These are phyloP conservation scores for Syzygium grande DNA, from an alignment of 345 rosid species.

Conservation along the genomic window DNA sequence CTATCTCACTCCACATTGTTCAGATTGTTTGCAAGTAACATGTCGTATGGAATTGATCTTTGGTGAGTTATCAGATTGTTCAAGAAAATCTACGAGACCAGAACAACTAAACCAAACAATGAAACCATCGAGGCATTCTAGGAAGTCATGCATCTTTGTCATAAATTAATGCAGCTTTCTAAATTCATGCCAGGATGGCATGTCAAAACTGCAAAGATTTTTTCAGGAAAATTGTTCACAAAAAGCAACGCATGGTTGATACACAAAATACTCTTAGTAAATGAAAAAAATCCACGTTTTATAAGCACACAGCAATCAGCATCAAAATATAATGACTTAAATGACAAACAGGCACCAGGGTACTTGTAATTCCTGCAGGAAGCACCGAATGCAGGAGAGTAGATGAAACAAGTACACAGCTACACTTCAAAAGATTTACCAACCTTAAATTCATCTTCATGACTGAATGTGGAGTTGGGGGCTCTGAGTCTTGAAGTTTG, in stretches of 20 bases:
- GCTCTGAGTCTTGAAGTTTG: slow-evolving; percentile 89
- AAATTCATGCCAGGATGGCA: not conserved
- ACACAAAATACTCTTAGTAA: not conserved
- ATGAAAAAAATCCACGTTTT: not conserved
- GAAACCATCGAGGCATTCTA: not conserved
- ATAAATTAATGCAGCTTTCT: not conserved
- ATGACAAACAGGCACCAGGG: not conserved
- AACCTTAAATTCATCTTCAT: slow-evolving; percentile 80
- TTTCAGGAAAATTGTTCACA: not conserved
- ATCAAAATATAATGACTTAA: not conserved
- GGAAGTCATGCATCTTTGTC: not conserved
- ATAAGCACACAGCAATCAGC: not conserved
- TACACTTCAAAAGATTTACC: slow-evolving; percentile 5
- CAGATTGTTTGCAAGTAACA: not conserved
- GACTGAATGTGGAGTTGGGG: slow-evolving; percentile 86
- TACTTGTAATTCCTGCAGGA: not conserved
- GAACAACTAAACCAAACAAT: not conserved
- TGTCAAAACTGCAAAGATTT: not conserved
- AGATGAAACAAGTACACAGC: not conserved
- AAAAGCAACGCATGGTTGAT: not conserved
- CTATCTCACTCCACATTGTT: not conserved
- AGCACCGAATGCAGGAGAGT: not conserved
- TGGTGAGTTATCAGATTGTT: not conserved
- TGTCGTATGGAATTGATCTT: not conserved
- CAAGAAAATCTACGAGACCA: not conserved